These are phyloP conservation scores for Triadica sebifera DNA, from an alignment of 345 rosid species.

Conservation along the genomic window DNA sequence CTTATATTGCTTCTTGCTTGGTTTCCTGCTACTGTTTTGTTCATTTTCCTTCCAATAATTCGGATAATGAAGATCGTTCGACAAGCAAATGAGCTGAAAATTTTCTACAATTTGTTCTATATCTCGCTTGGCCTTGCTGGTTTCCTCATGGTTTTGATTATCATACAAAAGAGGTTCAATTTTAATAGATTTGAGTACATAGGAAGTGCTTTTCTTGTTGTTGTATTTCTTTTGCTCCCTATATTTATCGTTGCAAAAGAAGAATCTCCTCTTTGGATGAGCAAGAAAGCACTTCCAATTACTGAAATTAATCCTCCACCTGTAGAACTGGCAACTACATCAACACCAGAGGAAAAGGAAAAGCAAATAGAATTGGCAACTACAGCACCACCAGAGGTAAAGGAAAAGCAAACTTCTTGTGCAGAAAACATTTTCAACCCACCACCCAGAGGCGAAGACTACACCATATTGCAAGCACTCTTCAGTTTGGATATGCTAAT, in stretches of 20 bases:
- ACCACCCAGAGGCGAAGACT: slow-evolving; percentile 14
- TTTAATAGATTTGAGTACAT: slow-evolving; percentile 23
- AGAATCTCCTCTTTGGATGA: slow-evolving; percentile 1
- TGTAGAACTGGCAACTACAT: neutral
- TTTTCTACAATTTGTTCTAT: slow-evolving; percentile 23
- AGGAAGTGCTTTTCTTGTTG: slow-evolving; percentile 11
- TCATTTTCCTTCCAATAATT: slow-evolving; percentile 12
- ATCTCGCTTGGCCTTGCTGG: slow-evolving; percentile 24
- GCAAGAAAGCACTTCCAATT: neutral
- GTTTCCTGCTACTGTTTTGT: slow-evolving; percentile 20
- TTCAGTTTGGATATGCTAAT: slow-evolving; percentile 16
- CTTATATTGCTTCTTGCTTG: slow-evolving; percentile 27
- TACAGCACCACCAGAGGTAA: neutral
- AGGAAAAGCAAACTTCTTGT: neutral
- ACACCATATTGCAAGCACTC: slow-evolving; percentile 18
- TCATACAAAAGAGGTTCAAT: slow-evolving; percentile 20
- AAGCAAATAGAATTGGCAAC: neutral
- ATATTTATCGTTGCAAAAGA: slow-evolving; percentile 3
- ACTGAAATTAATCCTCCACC: neutral
- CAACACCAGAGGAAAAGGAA: neutral
- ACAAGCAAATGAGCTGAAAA: slow-evolving; percentile 19
- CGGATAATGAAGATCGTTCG: slow-evolving; percentile 10
- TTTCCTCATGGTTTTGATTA: slow-evolving; percentile 24
- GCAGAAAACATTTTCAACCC: neutral
- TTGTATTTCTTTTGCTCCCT: slow-evolving; percentile 16